Evolutionary conservation across 2,329 filamentous ascomycete species (phyloP).

Genomic region (Penicillium sp.): DNA sequence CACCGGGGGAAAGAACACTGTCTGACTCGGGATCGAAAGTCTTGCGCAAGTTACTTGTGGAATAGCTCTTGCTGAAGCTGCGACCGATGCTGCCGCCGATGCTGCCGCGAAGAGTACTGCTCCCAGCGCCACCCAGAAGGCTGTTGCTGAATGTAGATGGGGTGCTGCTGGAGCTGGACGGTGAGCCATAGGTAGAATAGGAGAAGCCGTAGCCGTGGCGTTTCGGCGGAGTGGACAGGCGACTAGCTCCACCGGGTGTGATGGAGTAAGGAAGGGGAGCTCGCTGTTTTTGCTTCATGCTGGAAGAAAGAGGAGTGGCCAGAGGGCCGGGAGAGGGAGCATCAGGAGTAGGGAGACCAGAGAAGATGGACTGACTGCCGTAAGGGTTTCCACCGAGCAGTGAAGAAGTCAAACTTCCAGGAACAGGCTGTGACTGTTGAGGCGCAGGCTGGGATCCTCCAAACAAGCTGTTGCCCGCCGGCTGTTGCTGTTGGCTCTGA

Average conservation of each 20-base stretch:
- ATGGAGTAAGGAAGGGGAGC: slow-evolving; percentile 86
- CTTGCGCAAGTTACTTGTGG: slow-evolving; percentile 81
- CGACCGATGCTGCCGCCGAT: slow-evolving; percentile 64
- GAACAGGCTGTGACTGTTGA: slow-evolving; percentile 45
- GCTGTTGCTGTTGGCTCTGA: slow-evolving; percentile 39
- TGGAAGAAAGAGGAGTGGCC: slow-evolving; percentile 82
- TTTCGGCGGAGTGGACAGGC: slow-evolving; percentile 82
- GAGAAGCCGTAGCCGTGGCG: slow-evolving; percentile 83
- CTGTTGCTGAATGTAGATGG: slow-evolving; percentile 70
- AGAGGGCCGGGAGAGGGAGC: slow-evolving; percentile 79
- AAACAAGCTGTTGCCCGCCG: slow-evolving; percentile 52
- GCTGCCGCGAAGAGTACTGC: slow-evolving; percentile 15
- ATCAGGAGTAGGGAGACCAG: slow-evolving; percentile 67
- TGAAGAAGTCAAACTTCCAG: slow-evolving; percentile 69
- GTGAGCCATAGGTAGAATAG: slow-evolving; percentile 88
- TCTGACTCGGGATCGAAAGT: slow-evolving; percentile 77
- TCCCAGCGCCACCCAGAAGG: slow-evolving; percentile 50
- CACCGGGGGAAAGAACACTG: slow-evolving; percentile 82
- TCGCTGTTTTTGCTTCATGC: slow-evolving; percentile 75
- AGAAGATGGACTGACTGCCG: slow-evolving; percentile 84
- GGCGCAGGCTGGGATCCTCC: slow-evolving; percentile 57
- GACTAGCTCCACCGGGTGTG: slow-evolving; percentile 77
- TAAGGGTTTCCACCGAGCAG: slow-evolving; percentile 86
- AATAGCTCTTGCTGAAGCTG: slow-evolving; percentile 83
- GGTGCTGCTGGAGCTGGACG: slow-evolving; percentile 71